phyloP scores from a whole-genome alignment of 1,284 basidiomycete species.

The Puccinia novopanici region DNA sequence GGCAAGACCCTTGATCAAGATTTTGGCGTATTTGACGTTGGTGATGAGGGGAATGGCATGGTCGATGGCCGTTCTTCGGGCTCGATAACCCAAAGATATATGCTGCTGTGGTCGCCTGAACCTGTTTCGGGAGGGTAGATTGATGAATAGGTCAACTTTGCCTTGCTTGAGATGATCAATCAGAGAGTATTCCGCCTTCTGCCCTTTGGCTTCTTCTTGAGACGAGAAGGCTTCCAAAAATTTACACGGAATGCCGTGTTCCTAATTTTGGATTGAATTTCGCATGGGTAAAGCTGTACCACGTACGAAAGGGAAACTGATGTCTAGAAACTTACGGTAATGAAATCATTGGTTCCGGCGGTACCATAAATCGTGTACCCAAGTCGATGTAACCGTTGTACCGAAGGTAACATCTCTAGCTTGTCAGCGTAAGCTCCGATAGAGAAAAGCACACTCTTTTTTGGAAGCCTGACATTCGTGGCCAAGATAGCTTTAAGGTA shows the following conservation, averaged over 20 bases:
- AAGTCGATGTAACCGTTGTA: constrained; percentile 90
- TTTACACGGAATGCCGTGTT: too few species aligned
- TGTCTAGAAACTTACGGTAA: too few species aligned
- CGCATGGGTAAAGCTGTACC: too few species aligned
- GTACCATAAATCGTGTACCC: constrained; percentile 98
- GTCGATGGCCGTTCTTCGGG: constrained; percentile 98
- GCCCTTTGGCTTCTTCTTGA: constrained; percentile 69
- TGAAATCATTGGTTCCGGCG: constrained; percentile 88
- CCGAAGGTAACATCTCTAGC: constrained; percentile 84
- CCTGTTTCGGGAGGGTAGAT: constrained; percentile 95
- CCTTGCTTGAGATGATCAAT: constrained; percentile 93
- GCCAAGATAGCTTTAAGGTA: too few species aligned
- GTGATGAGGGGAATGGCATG: too few species aligned
- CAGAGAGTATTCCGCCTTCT: constrained; percentile 93
- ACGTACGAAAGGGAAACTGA: too few species aligned
- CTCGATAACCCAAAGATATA: constrained; percentile 93
- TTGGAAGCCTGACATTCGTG: too few species aligned
- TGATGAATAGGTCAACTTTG: constrained; percentile 98
- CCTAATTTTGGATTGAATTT: too few species aligned
- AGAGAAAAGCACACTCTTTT: too few species aligned
- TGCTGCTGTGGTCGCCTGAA: constrained; percentile 96
- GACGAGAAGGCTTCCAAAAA: constrained; percentile 80
- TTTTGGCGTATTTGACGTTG: too few species aligned
- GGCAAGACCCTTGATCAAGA: too few species aligned
- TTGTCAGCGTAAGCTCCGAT: too few species aligned